Evolutionary conservation across 2,329 filamentous ascomycete genomes (phyloP).

Genomic region (Fusarium sp.): DNA sequence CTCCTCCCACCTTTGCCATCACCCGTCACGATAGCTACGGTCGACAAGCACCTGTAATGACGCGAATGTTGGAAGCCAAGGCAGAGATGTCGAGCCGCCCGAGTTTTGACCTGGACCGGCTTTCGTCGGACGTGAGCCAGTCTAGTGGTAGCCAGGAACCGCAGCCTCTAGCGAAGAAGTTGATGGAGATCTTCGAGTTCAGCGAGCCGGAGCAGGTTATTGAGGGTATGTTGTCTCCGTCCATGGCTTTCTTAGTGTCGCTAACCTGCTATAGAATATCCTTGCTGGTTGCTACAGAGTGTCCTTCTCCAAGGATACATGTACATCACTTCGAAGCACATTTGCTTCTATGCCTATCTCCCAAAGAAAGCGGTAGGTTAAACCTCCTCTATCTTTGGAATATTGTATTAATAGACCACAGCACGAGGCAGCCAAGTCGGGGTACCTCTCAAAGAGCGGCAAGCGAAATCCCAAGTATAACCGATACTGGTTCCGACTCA

Average conservation of each 20-base stretch:
- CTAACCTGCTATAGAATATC: constrained; percentile 73
- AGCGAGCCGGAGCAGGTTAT: constrained; percentile 86
- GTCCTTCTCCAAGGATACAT: constrained; percentile 94
- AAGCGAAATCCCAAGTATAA: constrained; percentile 89
- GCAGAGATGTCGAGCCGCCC: constrained; percentile 71
- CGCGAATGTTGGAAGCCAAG: constrained; percentile 79
- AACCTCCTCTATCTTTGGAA: not conserved
- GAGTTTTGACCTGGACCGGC: constrained; percentile 66
- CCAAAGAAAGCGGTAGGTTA: constrained; percentile 84
- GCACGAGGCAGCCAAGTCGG: constrained; percentile 84
- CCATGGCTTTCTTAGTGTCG: constrained; percentile 10
- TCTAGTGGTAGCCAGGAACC: constrained; percentile 55
- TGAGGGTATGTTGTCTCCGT: constrained; percentile 65
- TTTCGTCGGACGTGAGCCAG: constrained; percentile 55
- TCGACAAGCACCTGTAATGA: constrained; percentile 77
- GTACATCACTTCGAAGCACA: constrained; percentile 92
- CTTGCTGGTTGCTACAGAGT: constrained; percentile 92
- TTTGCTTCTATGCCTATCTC: constrained; percentile 98
- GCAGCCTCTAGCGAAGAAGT: constrained; percentile 73
- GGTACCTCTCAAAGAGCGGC: constrained; percentile 88
- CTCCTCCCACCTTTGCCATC: constrained; percentile 40
- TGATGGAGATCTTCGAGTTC: constrained; percentile 90
- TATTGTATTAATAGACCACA: constrained; percentile 50
- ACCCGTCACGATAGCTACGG: constrained; percentile 53
- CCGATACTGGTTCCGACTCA: constrained; percentile 93